phyloP scores from a whole-genome alignment of 2,329 filamentous ascomycete species.

The Fusarium pseudoanthophilum region DNA sequence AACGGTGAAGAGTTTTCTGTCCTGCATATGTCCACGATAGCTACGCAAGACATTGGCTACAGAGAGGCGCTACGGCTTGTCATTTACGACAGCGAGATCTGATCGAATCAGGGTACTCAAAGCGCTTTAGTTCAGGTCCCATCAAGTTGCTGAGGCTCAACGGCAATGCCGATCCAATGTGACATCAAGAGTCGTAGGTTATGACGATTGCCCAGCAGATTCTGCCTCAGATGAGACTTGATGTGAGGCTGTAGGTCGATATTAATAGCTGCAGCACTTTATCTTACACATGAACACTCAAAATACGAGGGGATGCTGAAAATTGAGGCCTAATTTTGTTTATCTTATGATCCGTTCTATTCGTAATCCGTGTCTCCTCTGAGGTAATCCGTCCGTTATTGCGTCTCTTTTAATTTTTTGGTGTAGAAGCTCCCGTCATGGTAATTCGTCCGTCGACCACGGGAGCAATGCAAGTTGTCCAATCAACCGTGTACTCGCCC shows the following conservation, averaged over 20 bases:
- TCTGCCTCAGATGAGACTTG: not conserved
- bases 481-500: slow-evolving; percentile 72
- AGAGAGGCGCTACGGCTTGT: slow-evolving; percentile 1
- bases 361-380: not conserved
- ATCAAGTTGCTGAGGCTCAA: slow-evolving; percentile 1
- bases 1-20: not conserved
- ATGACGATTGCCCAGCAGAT: not conserved
- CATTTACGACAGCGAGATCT: slow-evolving; percentile 22
- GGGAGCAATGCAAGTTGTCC: slow-evolving; percentile 85
- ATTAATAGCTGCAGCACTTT: not conserved
- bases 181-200: not conserved
- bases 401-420: slow-evolving; percentile 1
- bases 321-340: slow-evolving; percentile 3
- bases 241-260: not conserved
- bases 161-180: slow-evolving; percentile 1
- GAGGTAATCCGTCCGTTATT: not conserved
- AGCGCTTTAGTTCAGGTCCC: slow-evolving; percentile 4
- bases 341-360: slow-evolving; percentile 3
- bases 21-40: slow-evolving; percentile 1
- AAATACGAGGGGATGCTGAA: not conserved
- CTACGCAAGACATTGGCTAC: slow-evolving; percentile 1
- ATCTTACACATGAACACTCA: not conserved
- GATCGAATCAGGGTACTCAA: slow-evolving; percentile 2
- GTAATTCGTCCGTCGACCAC: slow-evolving; percentile 79
- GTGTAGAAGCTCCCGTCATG: slow-evolving; percentile 50